phyloP scores from a whole-genome alignment of 208 protist genomes.

The Trypanosoma melophagium region DNA sequence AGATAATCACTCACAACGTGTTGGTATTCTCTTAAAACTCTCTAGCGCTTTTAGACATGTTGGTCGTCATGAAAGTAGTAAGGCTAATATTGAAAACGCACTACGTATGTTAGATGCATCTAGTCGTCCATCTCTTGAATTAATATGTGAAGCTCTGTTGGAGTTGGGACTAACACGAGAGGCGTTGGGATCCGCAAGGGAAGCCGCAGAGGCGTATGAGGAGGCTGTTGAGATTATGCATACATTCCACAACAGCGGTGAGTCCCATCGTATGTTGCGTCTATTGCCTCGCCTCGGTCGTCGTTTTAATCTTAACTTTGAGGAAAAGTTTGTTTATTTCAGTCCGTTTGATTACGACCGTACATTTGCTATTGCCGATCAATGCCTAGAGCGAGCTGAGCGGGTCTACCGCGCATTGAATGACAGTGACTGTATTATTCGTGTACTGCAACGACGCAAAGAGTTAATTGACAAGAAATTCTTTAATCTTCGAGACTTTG shows the following conservation, averaged over 20 bases:
- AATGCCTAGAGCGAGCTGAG: constrained; percentile 80
- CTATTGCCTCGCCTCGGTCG: constrained; percentile 78
- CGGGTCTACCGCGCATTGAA: constrained; percentile 39
- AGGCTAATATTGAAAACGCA: constrained; percentile 54
- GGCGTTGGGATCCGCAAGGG: constrained; percentile 33
- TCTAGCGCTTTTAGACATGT: constrained; percentile 78
- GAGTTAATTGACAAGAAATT: constrained; percentile 88
- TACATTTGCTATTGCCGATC: constrained; percentile 79
- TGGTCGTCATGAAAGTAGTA: constrained; percentile 61
- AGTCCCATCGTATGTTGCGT: constrained; percentile 86
- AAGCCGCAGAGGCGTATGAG: constrained; percentile 66
- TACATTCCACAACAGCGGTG: constrained; percentile 74
- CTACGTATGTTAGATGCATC: constrained; percentile 68
- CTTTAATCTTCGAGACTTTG: constrained; percentile 90
- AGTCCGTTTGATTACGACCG: constrained; percentile 89
- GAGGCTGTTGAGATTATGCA: constrained; percentile 72
- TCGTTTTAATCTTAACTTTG: constrained; percentile 83
- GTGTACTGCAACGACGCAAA: constrained; percentile 76
- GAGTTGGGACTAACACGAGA: constrained; percentile 79
- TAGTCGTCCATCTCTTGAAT: constrained; percentile 57
- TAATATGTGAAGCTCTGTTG: constrained; percentile 81
- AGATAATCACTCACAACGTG: constrained; percentile 63
- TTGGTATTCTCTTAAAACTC: constrained; percentile 79
- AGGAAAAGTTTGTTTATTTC: constrained; percentile 91
- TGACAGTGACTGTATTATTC: constrained; percentile 57